Base-by-base conservation (phyloP, 768 basidiomycete species). In the Exsudoporus frostii region DNA sequence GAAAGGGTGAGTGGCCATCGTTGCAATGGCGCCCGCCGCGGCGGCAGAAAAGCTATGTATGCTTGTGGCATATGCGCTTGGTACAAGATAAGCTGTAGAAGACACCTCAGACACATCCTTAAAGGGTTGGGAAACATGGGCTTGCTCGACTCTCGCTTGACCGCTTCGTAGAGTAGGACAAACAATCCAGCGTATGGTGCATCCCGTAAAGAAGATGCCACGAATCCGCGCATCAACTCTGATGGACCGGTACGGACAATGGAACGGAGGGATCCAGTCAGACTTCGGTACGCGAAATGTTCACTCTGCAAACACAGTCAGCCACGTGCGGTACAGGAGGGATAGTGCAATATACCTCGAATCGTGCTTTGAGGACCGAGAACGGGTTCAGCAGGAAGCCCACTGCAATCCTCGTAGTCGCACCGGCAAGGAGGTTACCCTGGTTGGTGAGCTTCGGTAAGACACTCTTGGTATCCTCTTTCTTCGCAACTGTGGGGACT, bases 171-270 rank as follows among this genome's bases (percentile, higher is more conserved):
- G 54, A 87, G 82, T 3, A 92, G 81, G 33, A 96, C 76, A 61
- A 94, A 98, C 7, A 97, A 70, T 4, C 94, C 95, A 1, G 95
- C 92, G 62, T 95, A 93, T 1, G 95, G 95, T 13, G 93, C 95
- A 68, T 98, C 95, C 43, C 95, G 82, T n/a, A 94, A 76, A 2
- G 93, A 89, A 1, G 92, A 92, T 1, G 93, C 90, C 22, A 88
- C 62, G 64, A 93, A 87, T 0, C 95, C 95, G 43, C 90, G 86
- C 63, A 94, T 82, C 27, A 95, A 74, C 57, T 92, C 92, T 22
- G 83, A 80, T 5, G 90, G 83, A 3, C 94, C 92, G 64, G 78
- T 77, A n/a, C 82, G 84, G 3, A 75, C 68, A 34, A 92, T 79
- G 9, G 83, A 78, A 5, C 73, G 41, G 34, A 92, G 67, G 0